phyloP scores from a whole-genome alignment of 2,329 filamentous ascomycete genomes.

The Helotiales sp. region DNA sequence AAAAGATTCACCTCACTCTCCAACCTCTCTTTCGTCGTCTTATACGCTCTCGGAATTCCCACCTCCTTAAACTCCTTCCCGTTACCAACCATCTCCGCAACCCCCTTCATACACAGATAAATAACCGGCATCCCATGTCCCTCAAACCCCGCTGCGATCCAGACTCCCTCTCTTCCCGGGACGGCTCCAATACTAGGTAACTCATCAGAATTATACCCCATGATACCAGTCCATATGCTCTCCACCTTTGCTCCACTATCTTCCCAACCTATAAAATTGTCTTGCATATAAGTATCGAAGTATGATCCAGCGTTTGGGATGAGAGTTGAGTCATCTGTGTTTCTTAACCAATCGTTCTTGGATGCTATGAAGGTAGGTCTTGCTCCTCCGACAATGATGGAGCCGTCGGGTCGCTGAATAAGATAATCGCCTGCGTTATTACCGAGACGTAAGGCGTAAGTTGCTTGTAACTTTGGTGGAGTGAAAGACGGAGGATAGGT shows the following conservation, averaged over 20 bases:
- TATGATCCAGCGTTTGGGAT: constrained; percentile 43
- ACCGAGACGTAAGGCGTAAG: constrained; percentile 49
- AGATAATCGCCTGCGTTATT: constrained; percentile 52
- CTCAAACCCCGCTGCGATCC: constrained; percentile 47
- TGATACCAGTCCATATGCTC: constrained; percentile 31
- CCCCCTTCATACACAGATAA: constrained; percentile 40
- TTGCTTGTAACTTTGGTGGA: constrained; percentile 34
- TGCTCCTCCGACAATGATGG: not conserved
- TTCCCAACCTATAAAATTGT: constrained; percentile 50
- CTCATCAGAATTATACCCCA: constrained; percentile 43
- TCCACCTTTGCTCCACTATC: constrained; percentile 38
- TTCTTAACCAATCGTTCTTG: constrained; percentile 43
- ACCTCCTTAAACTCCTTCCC: constrained; percentile 35
- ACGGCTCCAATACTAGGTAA: constrained; percentile 45
- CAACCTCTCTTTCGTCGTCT: constrained; percentile 28
- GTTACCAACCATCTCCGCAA: constrained; percentile 39
- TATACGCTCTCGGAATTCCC: constrained; percentile 38
- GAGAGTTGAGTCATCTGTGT: constrained; percentile 44
- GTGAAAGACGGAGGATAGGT: constrained; percentile 21
- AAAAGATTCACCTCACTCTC: constrained; percentile 4
- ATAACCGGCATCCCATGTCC: constrained; percentile 52
- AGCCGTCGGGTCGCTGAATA: constrained; percentile 5
- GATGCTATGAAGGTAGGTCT: not conserved
- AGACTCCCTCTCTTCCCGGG: constrained; percentile 40
- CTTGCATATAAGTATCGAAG: constrained; percentile 50